Base-by-base conservation (phyloP, 2,329 filamentous ascomycete genomes). In the Fusarium mexicanum region DNA sequence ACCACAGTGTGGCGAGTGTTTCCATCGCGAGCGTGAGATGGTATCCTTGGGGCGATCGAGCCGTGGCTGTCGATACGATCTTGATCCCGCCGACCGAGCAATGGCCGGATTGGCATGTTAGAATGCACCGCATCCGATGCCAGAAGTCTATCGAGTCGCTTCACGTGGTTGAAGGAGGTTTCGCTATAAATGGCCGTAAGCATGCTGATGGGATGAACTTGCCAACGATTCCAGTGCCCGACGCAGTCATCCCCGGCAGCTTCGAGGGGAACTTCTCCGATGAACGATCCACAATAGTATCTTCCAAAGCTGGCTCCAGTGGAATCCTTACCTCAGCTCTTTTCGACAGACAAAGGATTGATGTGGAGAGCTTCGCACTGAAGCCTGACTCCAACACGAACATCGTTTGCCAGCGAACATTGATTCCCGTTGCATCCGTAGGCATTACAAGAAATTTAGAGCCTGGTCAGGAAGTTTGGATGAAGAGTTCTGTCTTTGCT, bases 31-130 rank as follows among this genome's bases (percentile, higher is more conserved):
- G 40, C 6, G 74, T 75, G 2, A 59, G 72, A 31, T 77, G 75
- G 75, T 69, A 67, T 59, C 75, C 78, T 4, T 81, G 80, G 79
- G 73, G 75, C 2, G 80, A 81, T 59, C 44, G 76, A 5, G 62
- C 71, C 3, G 70, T 81, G 0, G 59, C 63, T 14, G 63, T 83
- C 6, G 72, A 80, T 17, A 79, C 81, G 0, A 74, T 77, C 1
- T 53, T 82, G 9, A 62, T 82, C 7, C 76, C 81, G 0, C 80
- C 81, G 0, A 77, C 75, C 2, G 61, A 69, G n/a, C 64, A 75
- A 13, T 82, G 80, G 81, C 81, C 81, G 3, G 80, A 82, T 26
- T 83, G 81, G 80, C 80, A 83, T 65, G 41, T 80, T 0, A 51
- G 80, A 1, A 46, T 80, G 1, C 81, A 82, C 46, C 72, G 71